Conservation (phyloP, 768 basidiomycete genomes). For the Coprinopsis cinerea region DNA sequence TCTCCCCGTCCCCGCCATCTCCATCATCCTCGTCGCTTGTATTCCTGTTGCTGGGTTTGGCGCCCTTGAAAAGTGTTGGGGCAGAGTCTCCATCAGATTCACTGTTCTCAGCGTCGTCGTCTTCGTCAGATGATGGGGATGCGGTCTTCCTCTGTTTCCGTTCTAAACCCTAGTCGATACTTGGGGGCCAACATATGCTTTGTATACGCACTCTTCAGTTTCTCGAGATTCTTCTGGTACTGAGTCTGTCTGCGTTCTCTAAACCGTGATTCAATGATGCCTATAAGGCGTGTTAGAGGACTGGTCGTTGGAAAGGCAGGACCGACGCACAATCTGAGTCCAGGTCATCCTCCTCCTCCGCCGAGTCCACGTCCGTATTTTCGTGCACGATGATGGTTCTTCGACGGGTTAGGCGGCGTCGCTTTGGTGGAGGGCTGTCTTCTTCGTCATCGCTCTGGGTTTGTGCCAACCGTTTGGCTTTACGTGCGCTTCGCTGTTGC, state of each 20-base stretch:
- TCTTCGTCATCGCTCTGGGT: slow-evolving; percentile 15
- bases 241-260: slow-evolving; percentile 50
- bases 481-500: neutral
- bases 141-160: slow-evolving; percentile 14
- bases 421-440: slow-evolving; percentile 3
- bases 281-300: slow-evolving; percentile 25
- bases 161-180: slow-evolving; percentile 12
- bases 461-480: neutral
- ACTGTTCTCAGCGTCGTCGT: neutral
- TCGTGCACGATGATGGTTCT: slow-evolving; percentile 15
- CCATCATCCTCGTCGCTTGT: neutral
- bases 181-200: neutral
- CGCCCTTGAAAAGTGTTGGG: neutral
- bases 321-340: slow-evolving; percentile 9
- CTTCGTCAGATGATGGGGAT: neutral
- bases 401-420: slow-evolving; percentile 1
- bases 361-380: slow-evolving; percentile 45
- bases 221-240: slow-evolving; percentile 62
- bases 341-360: slow-evolving; percentile 12
- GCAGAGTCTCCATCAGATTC: neutral
- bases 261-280: slow-evolving; percentile 58
- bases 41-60: slow-evolving; percentile 1
- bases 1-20: slow-evolving; percentile 21
- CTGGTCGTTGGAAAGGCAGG: neutral
- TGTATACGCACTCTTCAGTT: slow-evolving; percentile 49